Evolutionary conservation across 148 eudicot species (phyloP), one percentile per base, ranked within the genome.

Genomic region (Silene conica): DNA sequence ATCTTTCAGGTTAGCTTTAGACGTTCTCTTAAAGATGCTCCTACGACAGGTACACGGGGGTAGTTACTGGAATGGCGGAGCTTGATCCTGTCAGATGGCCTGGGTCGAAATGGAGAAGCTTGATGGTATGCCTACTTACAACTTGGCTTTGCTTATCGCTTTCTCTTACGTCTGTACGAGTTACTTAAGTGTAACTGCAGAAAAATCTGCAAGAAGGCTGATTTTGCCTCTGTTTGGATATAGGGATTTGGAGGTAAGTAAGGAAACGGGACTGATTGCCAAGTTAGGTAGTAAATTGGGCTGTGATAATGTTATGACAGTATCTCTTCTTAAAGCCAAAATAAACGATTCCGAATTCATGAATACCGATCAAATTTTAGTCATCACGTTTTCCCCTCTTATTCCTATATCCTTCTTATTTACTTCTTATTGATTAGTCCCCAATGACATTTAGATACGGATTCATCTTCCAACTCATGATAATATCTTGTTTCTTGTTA

Each of bases 31-130:
- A 79, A 5, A 71, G 45, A 12, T 55, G 46, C 41, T 66, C 62
- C 67, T 58, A 73, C 77, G 70, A 72, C 85, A 92, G 96, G 89
- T 92, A 78, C 81, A 83, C 91, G 20, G 99, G 99, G 28, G 86
- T 96, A 2, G 81, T 96, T 66, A 84, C 89, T 54, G 96, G 99
- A 50, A 78, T 87, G 60, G 74, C 89, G 67, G 99, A 90, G 76
- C 74, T 83, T 21, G 99, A 96, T 83, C 97, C 96, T 22, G 75
- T 80, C 62, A 86, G 91, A 64, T 96, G 99, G 99, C 89, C 92
- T 34, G 90, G 99, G 66, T 96, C 99, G 10, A 96, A 90, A 78
- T 96, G 99, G 99, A 90, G 88, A 82, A 85, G 91, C 89, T 74
- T 96, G 43, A 77, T 87, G 97, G 99, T 96, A 89, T 60, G 88